phyloP scores from a whole-genome alignment of 2,329 filamentous ascomycete species.

The Sporothrix luriei region DNA sequence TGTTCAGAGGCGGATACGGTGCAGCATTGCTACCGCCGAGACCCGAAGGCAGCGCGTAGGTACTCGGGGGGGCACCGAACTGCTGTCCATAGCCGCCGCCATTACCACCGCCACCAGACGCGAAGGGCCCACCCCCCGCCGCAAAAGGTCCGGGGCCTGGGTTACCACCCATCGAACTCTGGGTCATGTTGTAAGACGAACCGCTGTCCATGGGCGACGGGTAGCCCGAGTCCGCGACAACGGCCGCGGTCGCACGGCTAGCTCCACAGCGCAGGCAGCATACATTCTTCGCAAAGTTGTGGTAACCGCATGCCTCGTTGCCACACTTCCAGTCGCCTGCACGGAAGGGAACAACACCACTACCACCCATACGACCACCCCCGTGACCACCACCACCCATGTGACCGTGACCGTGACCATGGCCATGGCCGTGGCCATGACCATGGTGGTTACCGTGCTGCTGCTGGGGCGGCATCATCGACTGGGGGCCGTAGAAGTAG shows the following conservation, averaged over 20 bases:
- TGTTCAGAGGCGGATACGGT: conserved; percentile 80
- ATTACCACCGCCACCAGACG: conserved; percentile 54
- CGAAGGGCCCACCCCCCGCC: conserved; percentile 68
- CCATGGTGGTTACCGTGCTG: conserved; percentile 67
- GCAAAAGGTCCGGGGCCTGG: conserved; percentile 73
- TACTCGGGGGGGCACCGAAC: conserved; percentile 83
- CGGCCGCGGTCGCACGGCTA: conserved; percentile 87
- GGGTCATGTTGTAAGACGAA: conserved; percentile 81
- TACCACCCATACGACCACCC: conserved; percentile 76
- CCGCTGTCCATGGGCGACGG: conserved; percentile 86
- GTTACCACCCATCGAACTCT: conserved; percentile 81
- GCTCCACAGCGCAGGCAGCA: conserved; percentile 96
- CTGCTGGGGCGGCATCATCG: conserved; percentile 77
- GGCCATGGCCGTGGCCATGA: conserved; percentile 50
- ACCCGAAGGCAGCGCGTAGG: conserved; percentile 84
- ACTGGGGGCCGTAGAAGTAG: conserved; percentile 70
- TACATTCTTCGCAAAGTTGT: conserved; percentile 99
- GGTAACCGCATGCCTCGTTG: conserved; percentile 94
- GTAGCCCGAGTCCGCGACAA: conserved; percentile 92
- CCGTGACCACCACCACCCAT: conserved; percentile 66
- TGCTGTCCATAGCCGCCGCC: conserved; percentile 71
- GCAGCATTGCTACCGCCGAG: conserved; percentile 76
- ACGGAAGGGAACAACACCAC: conserved; percentile 91
- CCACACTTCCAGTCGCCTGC: conserved; percentile 99
- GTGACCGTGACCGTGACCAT: conserved; percentile 55